Evolutionary conservation across 805 yeast genomes (phyloP).

Genomic region (Metschnikowia lachancei): DNA sequence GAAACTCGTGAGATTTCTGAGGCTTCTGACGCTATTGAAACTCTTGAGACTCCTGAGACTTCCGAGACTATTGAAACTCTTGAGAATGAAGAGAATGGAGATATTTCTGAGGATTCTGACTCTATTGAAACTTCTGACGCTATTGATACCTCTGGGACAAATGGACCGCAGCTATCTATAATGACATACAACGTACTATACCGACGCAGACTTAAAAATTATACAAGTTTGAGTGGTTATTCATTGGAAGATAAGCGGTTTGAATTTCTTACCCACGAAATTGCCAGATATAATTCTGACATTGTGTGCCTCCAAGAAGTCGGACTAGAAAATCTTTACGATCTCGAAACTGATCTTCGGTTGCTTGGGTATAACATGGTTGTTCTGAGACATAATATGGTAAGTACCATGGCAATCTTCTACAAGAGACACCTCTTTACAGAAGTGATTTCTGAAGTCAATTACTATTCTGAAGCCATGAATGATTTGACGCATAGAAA

Average conservation of each 20-base stretch:
- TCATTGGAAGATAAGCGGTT: slow-evolving; percentile 9
- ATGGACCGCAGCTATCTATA: slow-evolving; percentile 1
- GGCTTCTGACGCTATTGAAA: no score
- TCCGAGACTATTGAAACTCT: no score
- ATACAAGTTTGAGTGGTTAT: slow-evolving; percentile 10
- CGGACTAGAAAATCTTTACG: not conserved
- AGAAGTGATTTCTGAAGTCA: no score
- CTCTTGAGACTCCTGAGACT: no score
- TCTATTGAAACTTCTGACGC: not conserved
- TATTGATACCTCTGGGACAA: not conserved
- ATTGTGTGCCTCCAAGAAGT: slow-evolving; percentile 7
- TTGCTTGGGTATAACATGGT: not conserved
- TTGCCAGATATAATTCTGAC: slow-evolving; percentile 3
- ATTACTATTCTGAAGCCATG: no score
- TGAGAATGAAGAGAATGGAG: not conserved
- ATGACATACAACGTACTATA: slow-evolving; percentile 45
- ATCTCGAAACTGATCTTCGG: not conserved
- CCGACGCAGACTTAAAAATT: not conserved
- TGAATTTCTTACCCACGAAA: slow-evolving; percentile 1
- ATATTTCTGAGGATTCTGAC: not conserved
- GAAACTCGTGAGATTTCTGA: no score
- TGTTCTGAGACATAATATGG: not conserved
- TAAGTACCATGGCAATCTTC: slow-evolving; percentile 4
- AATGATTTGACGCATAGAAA: not conserved
- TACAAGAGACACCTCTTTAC: slow-evolving; percentile 3